A percentile compares a stretch with the other conserved stretches of the same genome.
Conservation (phyloP, 106 monocot genomes). For the Hemerocallis citrina region DNA sequence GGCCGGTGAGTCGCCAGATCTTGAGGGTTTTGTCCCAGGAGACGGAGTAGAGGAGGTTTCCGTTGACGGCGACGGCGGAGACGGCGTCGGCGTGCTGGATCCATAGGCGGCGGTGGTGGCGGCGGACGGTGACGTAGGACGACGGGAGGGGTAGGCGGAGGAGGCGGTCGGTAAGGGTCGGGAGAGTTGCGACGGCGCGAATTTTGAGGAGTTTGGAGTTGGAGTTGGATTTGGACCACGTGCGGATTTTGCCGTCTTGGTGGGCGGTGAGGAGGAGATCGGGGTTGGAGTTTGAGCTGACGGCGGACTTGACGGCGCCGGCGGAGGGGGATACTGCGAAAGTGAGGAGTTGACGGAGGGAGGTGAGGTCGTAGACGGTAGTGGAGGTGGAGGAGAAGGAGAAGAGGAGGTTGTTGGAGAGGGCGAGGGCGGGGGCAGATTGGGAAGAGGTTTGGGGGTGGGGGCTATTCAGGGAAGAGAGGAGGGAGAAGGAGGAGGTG, state of each 20-base stretch:
- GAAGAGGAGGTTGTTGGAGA: slow-evolving; percentile 15
- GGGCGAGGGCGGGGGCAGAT: slow-evolving; percentile 19
- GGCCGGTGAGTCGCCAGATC: slow-evolving; percentile 36
- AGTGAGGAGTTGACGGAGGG: slow-evolving; percentile 13
- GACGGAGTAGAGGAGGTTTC: slow-evolving; percentile 50
- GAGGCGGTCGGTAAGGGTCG: slow-evolving; percentile 54
- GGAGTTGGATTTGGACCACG: slow-evolving; percentile 24
- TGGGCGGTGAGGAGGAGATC: slow-evolving; percentile 47
- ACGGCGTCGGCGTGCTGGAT: slow-evolving; percentile 76
- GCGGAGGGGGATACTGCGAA: slow-evolving; percentile 13
- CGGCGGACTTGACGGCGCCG: slow-evolving; percentile 55
- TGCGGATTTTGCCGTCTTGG: slow-evolving; percentile 67
- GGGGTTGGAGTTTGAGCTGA: slow-evolving; percentile 15
- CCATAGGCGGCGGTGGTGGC: slow-evolving; percentile 52
- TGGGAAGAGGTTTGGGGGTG: slow-evolving; percentile 5
- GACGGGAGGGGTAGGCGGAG: slow-evolving; percentile 46
- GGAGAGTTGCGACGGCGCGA: slow-evolving; percentile 40
- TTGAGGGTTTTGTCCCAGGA: slow-evolving; percentile 91
- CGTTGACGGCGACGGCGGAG: slow-evolving; percentile 34
- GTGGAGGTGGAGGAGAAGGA: slow-evolving; percentile 37
- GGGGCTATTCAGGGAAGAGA: slow-evolving; percentile 5
- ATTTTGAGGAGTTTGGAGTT: neutral
- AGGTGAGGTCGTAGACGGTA: slow-evolving; percentile 29
- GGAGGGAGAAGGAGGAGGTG: slow-evolving; percentile 10
- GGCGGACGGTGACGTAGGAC: slow-evolving; percentile 51